Conservation (phyloP, 306 rosid species). For the Corylus heterophylla region DNA sequence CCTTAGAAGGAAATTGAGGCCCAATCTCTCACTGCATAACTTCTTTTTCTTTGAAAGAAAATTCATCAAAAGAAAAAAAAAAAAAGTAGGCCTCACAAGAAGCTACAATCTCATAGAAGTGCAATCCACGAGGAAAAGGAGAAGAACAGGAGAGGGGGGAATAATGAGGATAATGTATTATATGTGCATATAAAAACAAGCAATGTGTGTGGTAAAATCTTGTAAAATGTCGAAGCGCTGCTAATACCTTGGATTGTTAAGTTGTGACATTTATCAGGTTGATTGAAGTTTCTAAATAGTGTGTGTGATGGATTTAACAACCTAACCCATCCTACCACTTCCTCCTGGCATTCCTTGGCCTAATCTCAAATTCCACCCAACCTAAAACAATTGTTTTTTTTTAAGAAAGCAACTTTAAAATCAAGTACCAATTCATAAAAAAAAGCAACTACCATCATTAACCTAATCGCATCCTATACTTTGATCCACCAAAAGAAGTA, state of each 20-base stretch:
- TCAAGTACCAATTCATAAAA: not conserved
- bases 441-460: not conserved
- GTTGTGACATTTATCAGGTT: not conserved
- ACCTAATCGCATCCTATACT: not conserved
- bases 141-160: not conserved
- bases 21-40: not conserved
- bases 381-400: not conserved
- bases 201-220: not conserved
- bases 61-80: not conserved
- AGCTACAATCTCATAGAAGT: not conserved
- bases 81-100: not conserved
- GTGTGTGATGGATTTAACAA: not conserved
- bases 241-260: not conserved
- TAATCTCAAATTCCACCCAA: not conserved
- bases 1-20: not conserved
- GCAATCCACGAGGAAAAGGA: not conserved
- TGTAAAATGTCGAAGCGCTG: not conserved
- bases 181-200: not conserved
- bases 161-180: not conserved
- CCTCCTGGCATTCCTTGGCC: not conserved
- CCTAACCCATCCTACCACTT: not conserved
- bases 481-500: not conserved
- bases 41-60: not conserved
- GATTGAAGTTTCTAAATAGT: not conserved
- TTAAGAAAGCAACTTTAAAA: not conserved